phyloP scores from a whole-genome alignment of 768 basidiomycete species.

The Daedaleopsis sinensis region DNA sequence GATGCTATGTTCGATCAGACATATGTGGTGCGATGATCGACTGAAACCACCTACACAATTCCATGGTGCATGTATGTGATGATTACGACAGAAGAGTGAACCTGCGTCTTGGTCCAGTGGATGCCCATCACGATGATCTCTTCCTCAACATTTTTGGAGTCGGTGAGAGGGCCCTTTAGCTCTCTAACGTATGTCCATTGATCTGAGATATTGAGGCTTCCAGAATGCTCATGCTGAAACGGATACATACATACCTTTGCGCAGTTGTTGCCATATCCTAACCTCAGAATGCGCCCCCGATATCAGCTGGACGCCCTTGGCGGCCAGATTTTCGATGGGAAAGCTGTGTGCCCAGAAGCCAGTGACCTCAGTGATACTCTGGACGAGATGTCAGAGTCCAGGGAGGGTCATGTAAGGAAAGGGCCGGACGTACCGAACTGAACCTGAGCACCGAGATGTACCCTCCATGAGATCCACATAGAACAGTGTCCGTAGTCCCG shows the following conservation, averaged over 20 bases:
- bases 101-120: slow-evolving; percentile 2
- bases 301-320: not conserved
- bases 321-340: not conserved
- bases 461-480: not conserved
- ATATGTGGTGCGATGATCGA: not conserved
- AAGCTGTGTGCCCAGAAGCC: slow-evolving; percentile 1
- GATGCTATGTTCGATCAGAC: not conserved
- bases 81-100: not conserved
- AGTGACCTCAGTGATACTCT: not conserved
- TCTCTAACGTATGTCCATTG: not conserved
- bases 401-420: not conserved
- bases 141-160: not conserved
- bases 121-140: slow-evolving; percentile 1
- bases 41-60: not conserved
- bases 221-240: not conserved
- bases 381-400: not conserved
- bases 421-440: not conserved
- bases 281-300: not conserved
- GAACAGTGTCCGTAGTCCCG: not conserved
- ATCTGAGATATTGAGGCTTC: not conserved
- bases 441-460: not conserved
- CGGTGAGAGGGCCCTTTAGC: not conserved
- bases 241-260: not conserved
- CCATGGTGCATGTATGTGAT: slow-evolving; percentile 4
- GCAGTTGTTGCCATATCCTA: not conserved